Base-by-base conservation (phyloP, 768 basidiomycete species). In the Piloderma croceum region DNA sequence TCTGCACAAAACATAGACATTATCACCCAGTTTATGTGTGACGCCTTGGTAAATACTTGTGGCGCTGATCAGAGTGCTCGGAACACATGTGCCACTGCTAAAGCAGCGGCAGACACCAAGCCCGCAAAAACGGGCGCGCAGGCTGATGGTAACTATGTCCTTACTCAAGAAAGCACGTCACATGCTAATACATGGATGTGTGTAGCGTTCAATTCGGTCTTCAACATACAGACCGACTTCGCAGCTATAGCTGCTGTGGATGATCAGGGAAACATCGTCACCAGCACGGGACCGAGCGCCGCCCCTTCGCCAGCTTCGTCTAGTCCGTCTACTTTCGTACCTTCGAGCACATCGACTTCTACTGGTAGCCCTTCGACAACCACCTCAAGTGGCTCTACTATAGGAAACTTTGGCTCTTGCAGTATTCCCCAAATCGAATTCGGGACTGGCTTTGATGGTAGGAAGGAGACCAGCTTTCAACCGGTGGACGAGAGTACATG, bases 11-110 rank as follows among this genome's bases (percentile, higher is more conserved):
- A 69, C 50, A 71, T 74, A 50, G 67, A 62, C 46, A 74, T 77
- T 54, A 79, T 79, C 60, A 68, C 72, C 19, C 61, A 50, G n/a
- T 70, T 76, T 55, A 76, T 78, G 22, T 79, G 77, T 47, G 73
- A 76, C 54, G 62, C 64, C 2, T 59, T 80, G 45, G 65, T 63
- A 19, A 77, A 76, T 57, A 58, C 51, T 22, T 81, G 78, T 54
- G 63, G 64, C 6, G 77, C 76, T 12, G 73, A 80, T 49, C 60
- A 68, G 46, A 70, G 67, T n/a, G 76, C 77, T 0, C 68, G 70
- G 53, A 62, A 60, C 21, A 68, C 71, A n/a, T 80, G 78, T 46
- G 56, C 60, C 2, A 52, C 46, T 10, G 71, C 73, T 7, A 34
- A 56, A 40, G 51, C 62, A 11, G 70, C 71, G 35, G 73, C 72